Evolutionary conservation across 345 rosid genomes (phyloP).

Genomic region (Corymbia maculata): DNA sequence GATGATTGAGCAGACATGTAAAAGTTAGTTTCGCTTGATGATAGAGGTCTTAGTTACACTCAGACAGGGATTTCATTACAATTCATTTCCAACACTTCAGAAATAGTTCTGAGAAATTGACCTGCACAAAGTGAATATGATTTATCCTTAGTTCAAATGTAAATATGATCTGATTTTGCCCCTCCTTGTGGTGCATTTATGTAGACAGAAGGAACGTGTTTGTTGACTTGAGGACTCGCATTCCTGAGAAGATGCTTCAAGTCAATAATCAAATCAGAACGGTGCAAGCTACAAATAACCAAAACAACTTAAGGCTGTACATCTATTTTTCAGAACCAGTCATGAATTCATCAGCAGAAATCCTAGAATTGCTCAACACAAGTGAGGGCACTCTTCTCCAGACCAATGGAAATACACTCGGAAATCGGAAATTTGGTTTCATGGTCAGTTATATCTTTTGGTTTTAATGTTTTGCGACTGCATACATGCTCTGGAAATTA

Average conservation of each 20-base stretch:
- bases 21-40: not conserved
- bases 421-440: constrained; percentile 75
- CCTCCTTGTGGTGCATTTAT: not conserved
- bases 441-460: constrained; percentile 26
- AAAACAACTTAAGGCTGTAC: constrained; percentile 48
- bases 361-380: constrained; percentile 36
- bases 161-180: not conserved
- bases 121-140: not conserved
- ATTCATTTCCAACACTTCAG: not conserved
- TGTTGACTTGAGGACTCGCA: constrained; percentile 50
- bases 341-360: constrained; percentile 56
- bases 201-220: constrained; percentile 71
- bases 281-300: constrained; percentile 71
- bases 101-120: not conserved
- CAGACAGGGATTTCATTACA: not conserved
- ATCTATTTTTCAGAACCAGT: constrained; percentile 79
- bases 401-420: constrained; percentile 32
- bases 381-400: constrained; percentile 62
- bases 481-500: not conserved
- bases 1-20: not conserved
- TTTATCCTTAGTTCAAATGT: not conserved
- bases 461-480: not conserved
- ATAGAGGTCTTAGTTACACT: not conserved
- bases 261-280: constrained; percentile 52
- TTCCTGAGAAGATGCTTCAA: constrained; percentile 65